Conservation (phyloP, 192 early-diverging fungal genomes). For the Anaeromyces robustus region DNA sequence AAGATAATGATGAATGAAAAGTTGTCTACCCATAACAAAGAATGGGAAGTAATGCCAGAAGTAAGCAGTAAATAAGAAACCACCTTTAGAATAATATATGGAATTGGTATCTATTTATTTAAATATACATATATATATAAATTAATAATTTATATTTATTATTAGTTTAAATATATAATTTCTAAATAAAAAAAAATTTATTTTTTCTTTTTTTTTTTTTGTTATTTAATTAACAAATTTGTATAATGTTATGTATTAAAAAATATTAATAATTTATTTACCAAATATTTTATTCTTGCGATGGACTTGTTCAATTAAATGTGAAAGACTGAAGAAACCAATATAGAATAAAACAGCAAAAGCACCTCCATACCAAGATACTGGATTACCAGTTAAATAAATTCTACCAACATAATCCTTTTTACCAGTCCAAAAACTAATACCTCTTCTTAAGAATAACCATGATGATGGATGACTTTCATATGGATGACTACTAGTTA, state of each 20-base stretch:
- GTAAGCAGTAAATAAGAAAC: slow-evolving; percentile 77
- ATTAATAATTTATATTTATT: no score
- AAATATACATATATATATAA: no score
- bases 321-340: slow-evolving; percentile 19
- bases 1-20: slow-evolving; percentile 89
- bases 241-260: no score
- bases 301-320: slow-evolving; percentile 51
- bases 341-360: slow-evolving; percentile 10
- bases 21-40: slow-evolving; percentile 75
- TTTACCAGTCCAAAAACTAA: slow-evolving; percentile 36
- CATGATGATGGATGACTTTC: slow-evolving; percentile 28
- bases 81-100: slow-evolving; percentile 23
- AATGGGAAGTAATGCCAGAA: slow-evolving; percentile 73
- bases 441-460: slow-evolving; percentile 25
- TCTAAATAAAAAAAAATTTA: no score
- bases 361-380: slow-evolving; percentile 21
- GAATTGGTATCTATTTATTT: slow-evolving; percentile 7
- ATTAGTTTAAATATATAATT: no score
- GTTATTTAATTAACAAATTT: no score
- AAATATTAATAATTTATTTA: slow-evolving; percentile 21
- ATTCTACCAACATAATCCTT: slow-evolving; percentile 13
- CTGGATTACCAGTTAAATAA: slow-evolving; percentile 35
- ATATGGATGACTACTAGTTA: slow-evolving; percentile 28
- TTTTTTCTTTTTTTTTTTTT: no score
- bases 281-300: slow-evolving; percentile 40